Conservation (phyloP, 805 yeast genomes). For the Ogataea degrootiae region DNA sequence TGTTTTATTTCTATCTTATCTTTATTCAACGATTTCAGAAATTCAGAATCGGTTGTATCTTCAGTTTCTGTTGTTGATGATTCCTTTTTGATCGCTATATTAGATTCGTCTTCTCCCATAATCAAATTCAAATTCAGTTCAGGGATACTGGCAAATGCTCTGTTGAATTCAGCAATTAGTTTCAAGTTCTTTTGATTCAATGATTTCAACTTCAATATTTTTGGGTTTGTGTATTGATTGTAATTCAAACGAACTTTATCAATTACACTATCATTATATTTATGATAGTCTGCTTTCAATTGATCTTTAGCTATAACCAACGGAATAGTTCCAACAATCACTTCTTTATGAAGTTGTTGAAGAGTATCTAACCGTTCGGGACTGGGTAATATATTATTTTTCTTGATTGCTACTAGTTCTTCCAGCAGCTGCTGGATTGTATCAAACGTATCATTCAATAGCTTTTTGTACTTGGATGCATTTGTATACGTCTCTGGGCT, state of each 20-base stretch:
- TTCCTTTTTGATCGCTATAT: not conserved
- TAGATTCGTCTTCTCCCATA: slow-evolving; percentile 5
- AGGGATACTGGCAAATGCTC: slow-evolving; percentile 17
- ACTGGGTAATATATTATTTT: slow-evolving; percentile 3
- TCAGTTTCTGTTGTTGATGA: not conserved
- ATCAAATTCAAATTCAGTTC: slow-evolving; percentile 13
- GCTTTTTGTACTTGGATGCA: slow-evolving; percentile 3
- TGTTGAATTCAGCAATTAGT: slow-evolving; percentile 11
- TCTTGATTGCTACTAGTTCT: slow-evolving; percentile 1
- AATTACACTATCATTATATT: slow-evolving; percentile 8
- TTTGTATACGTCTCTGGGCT: not conserved
- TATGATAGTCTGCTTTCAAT: slow-evolving; percentile 13
- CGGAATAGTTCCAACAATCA: slow-evolving; percentile 17
- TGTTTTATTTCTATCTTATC: slow-evolving; percentile 6
- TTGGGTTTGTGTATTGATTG: slow-evolving; percentile 17
- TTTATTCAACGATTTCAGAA: slow-evolving; percentile 11
- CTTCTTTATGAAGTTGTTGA: slow-evolving; percentile 7
- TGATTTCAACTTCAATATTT: slow-evolving; percentile 14
- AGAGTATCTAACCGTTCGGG: slow-evolving; percentile 6
- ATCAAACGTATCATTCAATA: slow-evolving; percentile 18
- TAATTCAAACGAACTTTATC: slow-evolving; percentile 11
- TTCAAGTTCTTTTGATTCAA: slow-evolving; percentile 16
- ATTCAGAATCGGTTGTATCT: slow-evolving; percentile 5
- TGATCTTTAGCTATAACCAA: slow-evolving; percentile 17
- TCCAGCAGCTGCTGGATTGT: slow-evolving; percentile 8